Evolutionary conservation across 208 protist genomes (phyloP).

Genomic region (Crithidia acanthocephali): DNA sequence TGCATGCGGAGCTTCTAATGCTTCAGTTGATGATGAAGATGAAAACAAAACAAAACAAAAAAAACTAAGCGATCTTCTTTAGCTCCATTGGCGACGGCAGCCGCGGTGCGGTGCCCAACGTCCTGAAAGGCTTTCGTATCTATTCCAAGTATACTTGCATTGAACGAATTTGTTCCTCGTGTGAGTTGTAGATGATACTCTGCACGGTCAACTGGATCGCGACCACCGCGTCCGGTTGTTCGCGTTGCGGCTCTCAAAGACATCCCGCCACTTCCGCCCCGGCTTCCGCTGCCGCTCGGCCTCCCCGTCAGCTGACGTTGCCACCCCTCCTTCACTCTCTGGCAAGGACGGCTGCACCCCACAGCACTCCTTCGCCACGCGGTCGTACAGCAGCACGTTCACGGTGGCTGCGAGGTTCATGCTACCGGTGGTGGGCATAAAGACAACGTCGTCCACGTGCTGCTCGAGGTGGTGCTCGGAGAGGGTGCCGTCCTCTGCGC

Average conservation of each 20-base stretch:
- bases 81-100: no score
- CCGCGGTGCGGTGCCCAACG: no score
- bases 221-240: slow-evolving; percentile 56
- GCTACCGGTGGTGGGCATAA: slow-evolving; percentile 72
- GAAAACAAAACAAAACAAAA: no score
- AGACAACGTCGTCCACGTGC: slow-evolving; percentile 65
- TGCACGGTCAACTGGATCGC: slow-evolving; percentile 11
- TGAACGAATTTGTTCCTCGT: no score
- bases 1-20: no score
- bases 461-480: slow-evolving; percentile 40
- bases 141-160: no score
- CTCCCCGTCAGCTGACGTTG: background rate
- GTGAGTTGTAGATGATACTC: no score
- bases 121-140: no score
- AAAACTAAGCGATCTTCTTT: no score
- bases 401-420: slow-evolving; percentile 76
- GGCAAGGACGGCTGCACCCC: slow-evolving; percentile 18
- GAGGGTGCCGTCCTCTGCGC: slow-evolving; percentile 66
- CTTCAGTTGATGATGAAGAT: no score
- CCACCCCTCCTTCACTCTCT: no score
- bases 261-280: slow-evolving; percentile 16
- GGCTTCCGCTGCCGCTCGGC: background rate
- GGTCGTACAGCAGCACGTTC: slow-evolving; percentile 81
- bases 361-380: slow-evolving; percentile 46
- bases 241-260: slow-evolving; percentile 47